Percentiles rank a stretch among this genome's conserved stretches.
phyloP scores from a whole-genome alignment of 2,329 filamentous ascomycete species.

The Colletotrichum truncatum region DNA sequence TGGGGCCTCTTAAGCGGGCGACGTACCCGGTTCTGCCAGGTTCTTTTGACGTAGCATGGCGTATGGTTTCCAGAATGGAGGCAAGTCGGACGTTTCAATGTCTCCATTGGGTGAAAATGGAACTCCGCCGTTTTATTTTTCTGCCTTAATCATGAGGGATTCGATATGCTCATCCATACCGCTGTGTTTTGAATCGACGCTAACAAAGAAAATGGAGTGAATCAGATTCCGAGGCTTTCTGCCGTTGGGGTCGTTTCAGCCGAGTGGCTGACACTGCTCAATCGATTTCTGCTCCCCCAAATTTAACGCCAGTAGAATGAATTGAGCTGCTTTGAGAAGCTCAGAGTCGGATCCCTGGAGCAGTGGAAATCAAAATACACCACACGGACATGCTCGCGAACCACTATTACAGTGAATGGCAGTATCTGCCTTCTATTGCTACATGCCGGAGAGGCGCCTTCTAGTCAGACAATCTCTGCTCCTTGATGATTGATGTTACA shows the following conservation, averaged over 20 bases:
- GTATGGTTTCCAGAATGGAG: slow-evolving; percentile 29
- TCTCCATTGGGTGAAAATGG: not conserved
- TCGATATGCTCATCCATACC: too few species aligned
- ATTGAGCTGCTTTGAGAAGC: too few species aligned
- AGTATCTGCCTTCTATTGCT: slow-evolving; percentile 27
- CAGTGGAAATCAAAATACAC: too few species aligned
- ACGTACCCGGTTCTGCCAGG: slow-evolving; percentile 22
- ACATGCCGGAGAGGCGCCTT: slow-evolving; percentile 24
- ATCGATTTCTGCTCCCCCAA: too few species aligned
- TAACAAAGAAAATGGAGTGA: too few species aligned
- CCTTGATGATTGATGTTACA: slow-evolving; percentile 28
- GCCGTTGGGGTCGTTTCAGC: too few species aligned
- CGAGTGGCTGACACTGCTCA: too few species aligned
- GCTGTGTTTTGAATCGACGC: too few species aligned
- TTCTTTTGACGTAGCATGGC: slow-evolving; percentile 21
- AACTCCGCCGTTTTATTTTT: not conserved
- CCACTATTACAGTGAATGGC: slow-evolving; percentile 14
- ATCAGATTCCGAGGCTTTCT: too few species aligned
- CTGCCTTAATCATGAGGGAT: not conserved
- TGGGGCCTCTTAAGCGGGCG: not conserved
- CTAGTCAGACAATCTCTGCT: slow-evolving; percentile 17
- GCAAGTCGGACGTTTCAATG: slow-evolving; percentile 12
- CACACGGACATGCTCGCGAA: not conserved
- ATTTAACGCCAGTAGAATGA: too few species aligned
- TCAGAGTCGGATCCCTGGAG: too few species aligned